Conservation (phyloP, 2,329 filamentous ascomycete genomes). For the Ophiostoma sp. region DNA sequence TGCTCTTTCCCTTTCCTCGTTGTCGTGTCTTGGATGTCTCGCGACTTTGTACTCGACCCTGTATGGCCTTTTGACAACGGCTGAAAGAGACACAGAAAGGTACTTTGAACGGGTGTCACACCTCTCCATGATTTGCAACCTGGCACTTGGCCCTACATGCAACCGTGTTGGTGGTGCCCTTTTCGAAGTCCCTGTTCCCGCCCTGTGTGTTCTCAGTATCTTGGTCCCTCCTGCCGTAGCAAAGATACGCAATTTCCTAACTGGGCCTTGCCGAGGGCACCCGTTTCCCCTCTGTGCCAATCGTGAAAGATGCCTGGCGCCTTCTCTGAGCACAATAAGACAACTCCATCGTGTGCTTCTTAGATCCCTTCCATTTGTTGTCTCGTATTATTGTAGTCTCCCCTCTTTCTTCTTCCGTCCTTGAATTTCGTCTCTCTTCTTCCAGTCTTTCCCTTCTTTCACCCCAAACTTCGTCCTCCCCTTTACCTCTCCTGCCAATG, state of each 20-base stretch:
- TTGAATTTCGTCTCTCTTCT: not conserved
- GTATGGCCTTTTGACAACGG: not conserved
- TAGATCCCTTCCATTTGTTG: not conserved
- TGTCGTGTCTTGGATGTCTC: not conserved
- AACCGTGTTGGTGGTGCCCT: not conserved
- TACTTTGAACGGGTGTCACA: not conserved
- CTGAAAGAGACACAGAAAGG: not conserved
- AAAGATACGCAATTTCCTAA: slow-evolving; percentile 15
- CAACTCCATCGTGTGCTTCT: slow-evolving; percentile 10
- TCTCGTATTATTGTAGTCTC: not conserved
- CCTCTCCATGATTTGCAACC: not conserved
- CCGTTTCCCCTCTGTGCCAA: slow-evolving; percentile 16
- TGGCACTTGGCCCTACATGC: not conserved
- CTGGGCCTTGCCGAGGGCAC: slow-evolving; percentile 22
- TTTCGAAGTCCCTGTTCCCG: not conserved
- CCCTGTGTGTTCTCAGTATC: not conserved
- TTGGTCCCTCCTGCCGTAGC: not conserved
- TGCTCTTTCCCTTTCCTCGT: not conserved
- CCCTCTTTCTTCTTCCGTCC: not conserved
- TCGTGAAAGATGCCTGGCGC: slow-evolving; percentile 13
- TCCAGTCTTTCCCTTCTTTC: not conserved
- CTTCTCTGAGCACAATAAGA: slow-evolving; percentile 6
- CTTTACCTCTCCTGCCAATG: not conserved
- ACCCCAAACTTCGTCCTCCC: not conserved
- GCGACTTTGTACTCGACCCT: not conserved